Conservation (phyloP, 345 rosid genomes). For the Citrus medica region DNA sequence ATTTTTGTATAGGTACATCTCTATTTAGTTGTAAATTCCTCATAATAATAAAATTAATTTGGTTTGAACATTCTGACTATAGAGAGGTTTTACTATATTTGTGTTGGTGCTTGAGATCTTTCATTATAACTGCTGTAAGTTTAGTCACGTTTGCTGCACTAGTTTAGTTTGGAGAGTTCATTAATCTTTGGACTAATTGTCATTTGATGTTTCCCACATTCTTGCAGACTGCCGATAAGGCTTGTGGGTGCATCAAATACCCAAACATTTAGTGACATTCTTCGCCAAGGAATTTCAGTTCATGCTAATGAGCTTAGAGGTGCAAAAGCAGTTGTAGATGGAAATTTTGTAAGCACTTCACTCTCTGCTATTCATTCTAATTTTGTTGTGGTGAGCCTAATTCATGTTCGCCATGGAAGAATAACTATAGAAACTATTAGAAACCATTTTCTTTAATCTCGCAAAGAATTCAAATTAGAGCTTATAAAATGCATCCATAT, state of each 20-base stretch:
- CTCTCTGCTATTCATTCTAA: not conserved
- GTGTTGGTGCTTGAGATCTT: not conserved
- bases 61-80: too few relatives aligned
- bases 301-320: constrained; percentile 59
- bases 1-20: too few relatives aligned
- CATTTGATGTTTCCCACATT: not conserved
- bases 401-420: not conserved
- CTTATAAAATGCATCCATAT: not conserved
- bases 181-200: not conserved
- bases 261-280: constrained; percentile 46
- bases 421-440: not conserved
- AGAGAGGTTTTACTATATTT: not conserved
- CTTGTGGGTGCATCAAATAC: constrained; percentile 32
- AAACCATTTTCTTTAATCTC: not conserved
- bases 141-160: not conserved
- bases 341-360: constrained; percentile 59
- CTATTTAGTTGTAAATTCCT: too few relatives aligned
- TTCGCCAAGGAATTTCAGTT: constrained; percentile 54
- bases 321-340: constrained; percentile 79
- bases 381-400: not conserved
- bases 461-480: not conserved
- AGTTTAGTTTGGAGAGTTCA: not conserved
- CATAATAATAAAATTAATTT: too few relatives aligned
- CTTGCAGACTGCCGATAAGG: constrained; percentile 58
- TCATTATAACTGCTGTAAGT: not conserved